phyloP scores from a whole-genome alignment of 1,139 yeast genomes.

The Debaryomyces nepalensis region DNA sequence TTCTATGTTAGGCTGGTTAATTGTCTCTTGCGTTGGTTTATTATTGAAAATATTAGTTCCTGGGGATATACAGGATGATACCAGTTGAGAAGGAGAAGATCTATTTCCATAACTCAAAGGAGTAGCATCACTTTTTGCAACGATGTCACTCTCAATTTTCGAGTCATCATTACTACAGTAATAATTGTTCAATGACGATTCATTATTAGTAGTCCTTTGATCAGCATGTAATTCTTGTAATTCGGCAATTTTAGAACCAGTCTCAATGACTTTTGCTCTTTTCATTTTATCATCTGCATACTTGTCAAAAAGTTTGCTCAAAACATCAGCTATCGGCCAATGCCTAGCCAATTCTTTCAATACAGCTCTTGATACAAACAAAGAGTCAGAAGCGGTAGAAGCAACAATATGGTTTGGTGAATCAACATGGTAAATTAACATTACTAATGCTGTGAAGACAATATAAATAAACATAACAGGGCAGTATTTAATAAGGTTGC shows the following conservation, averaged over 20 bases:
- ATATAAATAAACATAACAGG: conserved; percentile 62
- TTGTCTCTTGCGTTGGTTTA: conserved; percentile 18
- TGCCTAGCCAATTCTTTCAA: conserved; percentile 55
- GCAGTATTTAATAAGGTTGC: conserved; percentile 55
- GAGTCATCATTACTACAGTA: conserved; percentile 18
- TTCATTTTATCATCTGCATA: conserved; percentile 51
- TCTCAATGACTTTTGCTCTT: conserved; percentile 50
- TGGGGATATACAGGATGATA: conserved; percentile 39
- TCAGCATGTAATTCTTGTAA: conserved; percentile 39
- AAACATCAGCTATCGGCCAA: conserved; percentile 50
- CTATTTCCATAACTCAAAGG: conserved; percentile 3
- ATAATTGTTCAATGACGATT: conserved; percentile 25
- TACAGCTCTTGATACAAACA: conserved; percentile 55
- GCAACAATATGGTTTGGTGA: conserved; percentile 60
- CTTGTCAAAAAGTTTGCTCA: conserved; percentile 48
- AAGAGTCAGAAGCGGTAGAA: conserved; percentile 62
- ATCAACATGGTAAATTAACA: conserved; percentile 76
- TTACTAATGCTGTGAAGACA: conserved; percentile 70
- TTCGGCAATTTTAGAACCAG: conserved; percentile 43
- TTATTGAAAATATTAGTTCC: conserved; percentile 26
- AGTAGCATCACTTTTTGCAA: neutral
- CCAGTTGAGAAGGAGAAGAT: conserved; percentile 12
- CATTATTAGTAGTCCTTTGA: conserved; percentile 31
- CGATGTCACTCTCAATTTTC: conserved; percentile 1
- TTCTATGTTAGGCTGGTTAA: conserved; percentile 29